phyloP scores from a whole-genome alignment of 306 rosid species.

The Vigna reflexopilosa region DNA sequence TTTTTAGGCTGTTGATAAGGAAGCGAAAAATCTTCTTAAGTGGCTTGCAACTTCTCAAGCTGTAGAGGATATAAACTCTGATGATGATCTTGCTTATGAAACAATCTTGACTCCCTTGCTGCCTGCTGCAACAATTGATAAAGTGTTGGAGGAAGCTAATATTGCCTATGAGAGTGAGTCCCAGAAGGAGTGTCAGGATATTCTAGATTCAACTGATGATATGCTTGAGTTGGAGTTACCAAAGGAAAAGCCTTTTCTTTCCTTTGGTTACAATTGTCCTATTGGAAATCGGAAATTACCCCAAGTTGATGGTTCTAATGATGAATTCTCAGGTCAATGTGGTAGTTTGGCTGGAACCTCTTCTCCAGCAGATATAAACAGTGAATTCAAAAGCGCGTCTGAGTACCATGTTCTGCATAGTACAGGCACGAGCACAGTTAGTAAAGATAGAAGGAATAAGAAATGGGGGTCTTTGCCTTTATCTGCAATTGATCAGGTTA shows the following conservation, averaged over 20 bases:
- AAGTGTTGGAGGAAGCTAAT: constrained; percentile 82
- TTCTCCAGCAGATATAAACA: constrained; percentile 47
- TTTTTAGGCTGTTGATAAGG: constrained; percentile 69
- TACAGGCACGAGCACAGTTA: constrained; percentile 44
- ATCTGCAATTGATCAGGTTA: constrained; percentile 48
- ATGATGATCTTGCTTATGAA: constrained; percentile 87
- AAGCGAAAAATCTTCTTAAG: constrained; percentile 75
- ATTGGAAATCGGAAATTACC: constrained; percentile 55
- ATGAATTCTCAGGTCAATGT: constrained; percentile 56
- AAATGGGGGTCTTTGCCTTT: constrained; percentile 80
- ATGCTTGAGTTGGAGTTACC: constrained; percentile 57
- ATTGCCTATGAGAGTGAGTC: constrained; percentile 81
- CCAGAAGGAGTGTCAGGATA: constrained; percentile 94
- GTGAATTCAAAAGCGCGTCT: constrained; percentile 50
- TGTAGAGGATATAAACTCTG: constrained; percentile 73
- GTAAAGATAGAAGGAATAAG: constrained; percentile 57
- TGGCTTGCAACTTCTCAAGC: constrained; percentile 94
- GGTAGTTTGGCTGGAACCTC: constrained; percentile 53
- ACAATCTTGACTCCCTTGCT: constrained; percentile 78
- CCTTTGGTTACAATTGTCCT: constrained; percentile 45
- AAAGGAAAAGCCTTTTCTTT: constrained; percentile 50
- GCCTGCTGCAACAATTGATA: constrained; percentile 73
- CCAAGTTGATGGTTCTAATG: constrained; percentile 74
- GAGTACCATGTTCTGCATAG: constrained; percentile 44
- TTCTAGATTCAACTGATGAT: constrained; percentile 84